Evolutionary conservation across 108 stramenopile genomes (phyloP).

Genomic region (Cyclotella sp.): DNA sequence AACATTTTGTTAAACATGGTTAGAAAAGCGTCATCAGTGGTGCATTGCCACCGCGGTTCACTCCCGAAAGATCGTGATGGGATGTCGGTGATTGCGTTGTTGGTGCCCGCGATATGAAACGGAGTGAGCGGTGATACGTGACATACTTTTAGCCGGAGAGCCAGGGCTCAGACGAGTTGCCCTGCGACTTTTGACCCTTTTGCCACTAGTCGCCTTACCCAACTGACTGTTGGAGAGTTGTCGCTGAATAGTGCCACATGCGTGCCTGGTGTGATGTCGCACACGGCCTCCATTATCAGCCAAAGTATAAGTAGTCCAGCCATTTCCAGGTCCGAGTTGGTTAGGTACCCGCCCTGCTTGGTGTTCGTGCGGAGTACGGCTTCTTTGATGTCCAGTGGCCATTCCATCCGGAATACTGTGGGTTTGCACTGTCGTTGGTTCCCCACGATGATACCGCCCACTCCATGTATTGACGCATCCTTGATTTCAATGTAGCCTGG

Average conservation of each 20-base stretch:
- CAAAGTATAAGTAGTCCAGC: constrained; percentile 1
- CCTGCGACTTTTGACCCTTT: constrained; percentile 4
- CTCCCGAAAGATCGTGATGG: constrained; percentile 43
- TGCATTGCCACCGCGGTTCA: constrained; percentile 31
- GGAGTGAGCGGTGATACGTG: constrained; percentile 18
- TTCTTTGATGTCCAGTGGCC: constrained; percentile 39
- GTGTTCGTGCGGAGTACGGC: not conserved
- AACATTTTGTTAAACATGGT: constrained; percentile 20
- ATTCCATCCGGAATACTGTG: constrained; percentile 32
- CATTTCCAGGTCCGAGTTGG: constrained; percentile 13
- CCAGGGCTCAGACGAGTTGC: constrained; percentile 15
- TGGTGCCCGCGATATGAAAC: constrained; percentile 24
- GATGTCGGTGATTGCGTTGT: constrained; percentile 35
- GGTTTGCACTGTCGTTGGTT: not conserved
- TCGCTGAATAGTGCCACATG: no score
- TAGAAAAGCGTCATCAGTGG: not conserved
- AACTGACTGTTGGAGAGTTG: not conserved
- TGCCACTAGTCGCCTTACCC: constrained; percentile 22
- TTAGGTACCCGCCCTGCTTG: constrained; percentile 16
- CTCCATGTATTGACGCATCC: constrained; percentile 43
- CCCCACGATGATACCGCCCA: constrained; percentile 20
- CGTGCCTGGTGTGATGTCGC: constrained; percentile 1
- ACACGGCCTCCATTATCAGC: constrained; percentile 33
- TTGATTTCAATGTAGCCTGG: constrained; percentile 28
- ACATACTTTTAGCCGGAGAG: not conserved